Percentiles rank a stretch among this genome's conserved stretches.
These are phyloP conservation scores for Jackrogersella multiformis DNA, from an alignment of 495 filamentous ascomycete species.

Conservation along the genomic window DNA sequence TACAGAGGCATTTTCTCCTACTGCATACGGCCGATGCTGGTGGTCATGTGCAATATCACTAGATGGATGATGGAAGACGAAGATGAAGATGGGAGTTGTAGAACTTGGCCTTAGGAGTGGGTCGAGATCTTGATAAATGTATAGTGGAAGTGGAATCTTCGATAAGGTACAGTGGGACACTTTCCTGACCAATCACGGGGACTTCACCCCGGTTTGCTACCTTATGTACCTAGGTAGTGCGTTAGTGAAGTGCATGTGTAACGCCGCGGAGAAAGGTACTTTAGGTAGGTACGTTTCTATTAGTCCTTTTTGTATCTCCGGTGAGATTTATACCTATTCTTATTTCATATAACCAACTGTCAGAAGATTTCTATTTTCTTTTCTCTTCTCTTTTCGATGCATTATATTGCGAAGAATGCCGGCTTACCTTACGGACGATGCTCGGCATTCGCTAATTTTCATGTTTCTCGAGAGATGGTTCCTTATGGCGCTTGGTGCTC, in stretches of 20 bases:
- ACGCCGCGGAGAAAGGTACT: conserved; percentile 34
- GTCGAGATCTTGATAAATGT: background rate
- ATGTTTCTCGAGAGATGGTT: background rate
- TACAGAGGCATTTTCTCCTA: too few species aligned
- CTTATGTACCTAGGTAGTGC: too few species aligned
- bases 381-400: background rate
- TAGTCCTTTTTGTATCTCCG: conserved; percentile 29
- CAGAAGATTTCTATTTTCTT: conserved; percentile 1
- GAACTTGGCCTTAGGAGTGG: conserved; percentile 8
- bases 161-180: conserved; percentile 36
- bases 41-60: too few species aligned
- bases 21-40: too few species aligned
- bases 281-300: background rate
- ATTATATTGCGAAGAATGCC: background rate
- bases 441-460: background rate
- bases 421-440: background rate
- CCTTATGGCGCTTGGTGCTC: background rate
- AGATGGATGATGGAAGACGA: too few species aligned
- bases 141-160: conserved; percentile 2
- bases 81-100: too few species aligned
- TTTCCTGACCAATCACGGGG: conserved; percentile 17
- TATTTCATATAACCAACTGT: background rate
- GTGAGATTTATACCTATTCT: conserved; percentile 1
- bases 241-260: too few species aligned
- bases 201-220: background rate